Evolutionary conservation across 495 filamentous ascomycete genomes (phyloP).

Genomic region (Tuber umbilicatum): DNA sequence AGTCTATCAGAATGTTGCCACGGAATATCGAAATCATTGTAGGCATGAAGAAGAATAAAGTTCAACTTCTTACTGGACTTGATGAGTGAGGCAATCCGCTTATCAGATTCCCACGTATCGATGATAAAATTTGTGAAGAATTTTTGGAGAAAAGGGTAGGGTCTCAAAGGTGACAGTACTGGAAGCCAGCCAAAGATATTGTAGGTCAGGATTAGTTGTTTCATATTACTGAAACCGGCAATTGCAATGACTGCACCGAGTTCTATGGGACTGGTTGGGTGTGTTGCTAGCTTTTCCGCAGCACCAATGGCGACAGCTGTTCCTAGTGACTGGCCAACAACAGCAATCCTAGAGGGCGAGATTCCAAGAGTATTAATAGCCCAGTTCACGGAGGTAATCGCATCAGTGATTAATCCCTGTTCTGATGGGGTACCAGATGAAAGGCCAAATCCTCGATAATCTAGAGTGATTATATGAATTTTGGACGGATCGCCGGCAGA

Average conservation of each 20-base stretch:
- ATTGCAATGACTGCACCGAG: constrained; percentile 71
- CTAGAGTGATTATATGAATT: constrained; percentile 64
- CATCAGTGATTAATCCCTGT: constrained; percentile 73
- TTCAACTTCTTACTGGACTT: constrained; percentile 52
- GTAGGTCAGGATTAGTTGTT: constrained; percentile 64
- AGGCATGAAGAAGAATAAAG: constrained; percentile 68
- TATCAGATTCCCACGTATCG: constrained; percentile 52
- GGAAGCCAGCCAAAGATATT: constrained; percentile 69
- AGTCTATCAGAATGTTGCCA: constrained; percentile 55
- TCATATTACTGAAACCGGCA: constrained; percentile 68
- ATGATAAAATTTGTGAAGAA: constrained; percentile 45
- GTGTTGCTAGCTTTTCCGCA: constrained; percentile 57
- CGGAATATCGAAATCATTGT: constrained; percentile 70
- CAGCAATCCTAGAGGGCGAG: constrained; percentile 62
- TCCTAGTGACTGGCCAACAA: constrained; percentile 84
- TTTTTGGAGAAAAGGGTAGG: constrained; percentile 46
- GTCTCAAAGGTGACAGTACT: constrained; percentile 63
- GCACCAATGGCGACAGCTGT: constrained; percentile 73
- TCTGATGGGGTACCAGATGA: constrained; percentile 77
- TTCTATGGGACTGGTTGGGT: constrained; percentile 27
- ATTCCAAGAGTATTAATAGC: constrained; percentile 59
- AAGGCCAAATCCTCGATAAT: constrained; percentile 85
- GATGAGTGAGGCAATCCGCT: constrained; percentile 47
- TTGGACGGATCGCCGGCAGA: constrained; percentile 47
- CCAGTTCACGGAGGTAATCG: constrained; percentile 63